Percentiles rank a stretch among this genome's conserved stretches.
Conservation (phyloP, 164 flowering plant species). For the Houttuynia cordata region DNA sequence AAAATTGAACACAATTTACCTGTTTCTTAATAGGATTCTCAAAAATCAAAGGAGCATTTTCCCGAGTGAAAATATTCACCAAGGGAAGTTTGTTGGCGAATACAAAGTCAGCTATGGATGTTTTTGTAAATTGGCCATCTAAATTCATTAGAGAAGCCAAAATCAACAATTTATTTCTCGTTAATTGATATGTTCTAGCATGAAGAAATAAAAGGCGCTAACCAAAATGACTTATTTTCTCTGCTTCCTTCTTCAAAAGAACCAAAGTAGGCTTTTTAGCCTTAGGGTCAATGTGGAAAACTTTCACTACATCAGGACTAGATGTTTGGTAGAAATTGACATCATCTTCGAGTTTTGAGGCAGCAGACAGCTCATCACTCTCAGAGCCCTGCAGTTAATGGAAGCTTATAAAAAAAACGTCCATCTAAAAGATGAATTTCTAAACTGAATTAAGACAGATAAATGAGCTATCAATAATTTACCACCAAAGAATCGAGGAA, state of each 20-base stretch:
- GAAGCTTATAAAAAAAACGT: neutral
- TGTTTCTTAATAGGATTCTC: slow-evolving; percentile 83
- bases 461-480: slow-evolving; percentile 9
- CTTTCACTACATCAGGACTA: slow-evolving; percentile 68
- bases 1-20: slow-evolving; percentile 23
- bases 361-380: slow-evolving; percentile 76
- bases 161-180: neutral
- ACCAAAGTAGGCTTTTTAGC: slow-evolving; percentile 80
- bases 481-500: slow-evolving; percentile 87
- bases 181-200: slow-evolving; percentile 1
- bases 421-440: neutral
- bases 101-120: slow-evolving; percentile 66
- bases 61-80: slow-evolving; percentile 71
- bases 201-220: slow-evolving; percentile 10
- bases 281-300: slow-evolving; percentile 60
- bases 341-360: slow-evolving; percentile 81
- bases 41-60: slow-evolving; percentile 70
- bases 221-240: slow-evolving; percentile 74
- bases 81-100: slow-evolving; percentile 80
- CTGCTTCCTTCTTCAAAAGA: slow-evolving; percentile 76
- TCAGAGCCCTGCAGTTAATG: slow-evolving; percentile 56
- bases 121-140: slow-evolving; percentile 72
- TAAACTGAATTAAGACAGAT: neutral
- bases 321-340: slow-evolving; percentile 87
- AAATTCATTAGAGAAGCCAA: slow-evolving; percentile 11